Base-by-base conservation (phyloP, 2,329 filamentous ascomycete genomes). In the Cyphellophora europaea region DNA sequence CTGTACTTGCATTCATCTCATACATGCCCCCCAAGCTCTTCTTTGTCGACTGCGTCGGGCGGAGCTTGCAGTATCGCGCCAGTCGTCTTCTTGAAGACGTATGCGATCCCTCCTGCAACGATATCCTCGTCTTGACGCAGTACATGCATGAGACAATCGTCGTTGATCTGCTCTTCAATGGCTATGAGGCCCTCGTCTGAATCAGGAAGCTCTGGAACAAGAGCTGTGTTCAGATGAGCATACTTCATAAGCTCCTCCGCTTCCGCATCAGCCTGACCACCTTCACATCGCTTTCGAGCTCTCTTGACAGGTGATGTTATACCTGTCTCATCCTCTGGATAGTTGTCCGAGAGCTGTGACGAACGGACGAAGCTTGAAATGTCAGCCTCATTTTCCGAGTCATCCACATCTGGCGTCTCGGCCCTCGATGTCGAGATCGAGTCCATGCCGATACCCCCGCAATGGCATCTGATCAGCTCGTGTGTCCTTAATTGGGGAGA, bases 401-500 rank as follows among this genome's bases (percentile, higher is more conserved):
- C 44, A 5, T 37, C 36, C 3, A 41, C 36, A 3, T 50, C 45
- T n/a, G 43, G 50, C 17, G 56, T 51, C n/a, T 45, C 38, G 3
- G 43, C 45, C 35, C 34, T 30, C 37, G 31, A 6, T 14, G 29
- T 21, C 35, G 19, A 5, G 12, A 13, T 5, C 15, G 11, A 13
- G 10, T 37, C 31, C 23, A 37, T 29, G 13, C 21, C 5, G 14
- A 27, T 15, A 11, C 15, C 15, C 25, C 32, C 17, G 19, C 32
- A 10, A 36, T 21, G 5, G 35, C 80, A 84, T 1, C 56, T 54
- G 54, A 84, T 56, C 2, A 83, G 57, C 33, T 81, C 74, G 51
- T 84, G 80, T 3, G 79, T 84, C 49, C 80, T 75, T 37, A 79
- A 82, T 5, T 58, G 61, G 6, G 68, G 64, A 8, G 65, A 63